Evolutionary conservation across 2,329 filamentous ascomycete genomes (phyloP).

Genomic region (Polytolypa hystricis): DNA sequence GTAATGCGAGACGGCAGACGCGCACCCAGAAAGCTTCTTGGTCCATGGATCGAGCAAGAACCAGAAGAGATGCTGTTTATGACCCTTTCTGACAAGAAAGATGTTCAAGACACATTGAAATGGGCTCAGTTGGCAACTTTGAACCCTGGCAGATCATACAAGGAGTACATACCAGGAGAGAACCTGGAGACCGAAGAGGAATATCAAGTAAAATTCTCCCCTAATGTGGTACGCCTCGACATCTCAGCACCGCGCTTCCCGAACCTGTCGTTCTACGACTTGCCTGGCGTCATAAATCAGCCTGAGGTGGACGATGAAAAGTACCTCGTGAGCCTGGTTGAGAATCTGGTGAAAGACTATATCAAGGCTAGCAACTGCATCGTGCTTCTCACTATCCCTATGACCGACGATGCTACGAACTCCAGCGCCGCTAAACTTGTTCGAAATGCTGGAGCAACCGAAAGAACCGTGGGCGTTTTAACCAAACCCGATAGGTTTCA

Average conservation of each 20-base stretch:
- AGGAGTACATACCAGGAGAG: conserved; percentile 43
- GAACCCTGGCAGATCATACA: conserved; percentile 49
- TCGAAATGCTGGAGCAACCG: conserved; percentile 43
- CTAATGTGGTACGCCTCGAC: conserved; percentile 67
- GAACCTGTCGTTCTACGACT: conserved; percentile 70
- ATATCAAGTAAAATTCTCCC: conserved; percentile 57
- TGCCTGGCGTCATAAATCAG: conserved; percentile 71
- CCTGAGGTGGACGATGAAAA: conserved; percentile 52
- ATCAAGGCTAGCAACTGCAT: conserved; percentile 59
- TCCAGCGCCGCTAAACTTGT: conserved; percentile 60
- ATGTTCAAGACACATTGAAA: conserved; percentile 57
- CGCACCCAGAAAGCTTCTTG: conserved; percentile 45
- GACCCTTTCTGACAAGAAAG: conserved; percentile 46
- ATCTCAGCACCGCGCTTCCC: conserved; percentile 62
- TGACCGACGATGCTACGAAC: conserved; percentile 68
- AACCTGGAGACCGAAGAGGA: conserved; percentile 26
- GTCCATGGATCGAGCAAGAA: conserved; percentile 50
- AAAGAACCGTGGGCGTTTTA: conserved; percentile 61
- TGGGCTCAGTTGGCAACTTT: conserved; percentile 70
- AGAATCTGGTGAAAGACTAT: conserved; percentile 59
- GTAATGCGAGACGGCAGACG: conserved; percentile 33
- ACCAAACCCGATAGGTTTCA: conserved; percentile 73
- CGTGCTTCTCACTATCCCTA: conserved; percentile 64
- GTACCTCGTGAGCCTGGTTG: conserved; percentile 60
- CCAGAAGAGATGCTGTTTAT: conserved; percentile 48